Conservation (phyloP, 2,329 filamentous ascomycete species). For the Phoma sp. region DNA sequence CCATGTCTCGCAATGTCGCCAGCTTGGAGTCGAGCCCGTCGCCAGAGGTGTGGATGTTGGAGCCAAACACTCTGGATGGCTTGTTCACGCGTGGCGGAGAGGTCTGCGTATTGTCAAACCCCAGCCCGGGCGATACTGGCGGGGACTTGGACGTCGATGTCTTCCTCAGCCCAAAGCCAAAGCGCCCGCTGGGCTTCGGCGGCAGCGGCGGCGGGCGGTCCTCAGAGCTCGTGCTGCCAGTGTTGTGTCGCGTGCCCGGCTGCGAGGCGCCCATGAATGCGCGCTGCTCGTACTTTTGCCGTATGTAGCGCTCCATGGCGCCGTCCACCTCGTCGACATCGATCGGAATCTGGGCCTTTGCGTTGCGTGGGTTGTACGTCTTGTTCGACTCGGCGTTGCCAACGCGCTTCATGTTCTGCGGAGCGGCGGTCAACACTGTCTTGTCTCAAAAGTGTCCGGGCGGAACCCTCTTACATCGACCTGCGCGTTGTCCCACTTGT, state of each 20-base stretch:
- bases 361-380: constrained; percentile 84
- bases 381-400: constrained; percentile 88
- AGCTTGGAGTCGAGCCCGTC: constrained; percentile 78
- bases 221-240: constrained; percentile 62
- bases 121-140: constrained; percentile 41
- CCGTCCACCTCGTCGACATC: constrained; percentile 92
- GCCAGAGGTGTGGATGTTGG: constrained; percentile 62
- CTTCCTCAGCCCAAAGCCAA: constrained; percentile 69
- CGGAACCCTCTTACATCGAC: constrained; percentile 73
- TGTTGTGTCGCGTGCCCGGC: constrained; percentile 58
- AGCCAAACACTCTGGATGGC: constrained; percentile 70
- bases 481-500: constrained; percentile 94
- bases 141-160: constrained; percentile 69
- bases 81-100: constrained; percentile 62
- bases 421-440: constrained; percentile 17
- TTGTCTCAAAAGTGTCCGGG: neutral
- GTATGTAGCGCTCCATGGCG: constrained; percentile 93
- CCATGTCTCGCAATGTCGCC: constrained; percentile 82
- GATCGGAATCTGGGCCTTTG: constrained; percentile 81
- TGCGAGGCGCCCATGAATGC: constrained; percentile 52
- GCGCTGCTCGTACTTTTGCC: constrained; percentile 85
- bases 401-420: constrained; percentile 88
- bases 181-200: constrained; percentile 65
- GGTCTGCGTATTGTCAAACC: constrained; percentile 36
- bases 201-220: constrained; percentile 64